These are phyloP conservation scores for Pugionium dolabratum DNA, from an alignment of 345 rosid species.

Conservation along the genomic window DNA sequence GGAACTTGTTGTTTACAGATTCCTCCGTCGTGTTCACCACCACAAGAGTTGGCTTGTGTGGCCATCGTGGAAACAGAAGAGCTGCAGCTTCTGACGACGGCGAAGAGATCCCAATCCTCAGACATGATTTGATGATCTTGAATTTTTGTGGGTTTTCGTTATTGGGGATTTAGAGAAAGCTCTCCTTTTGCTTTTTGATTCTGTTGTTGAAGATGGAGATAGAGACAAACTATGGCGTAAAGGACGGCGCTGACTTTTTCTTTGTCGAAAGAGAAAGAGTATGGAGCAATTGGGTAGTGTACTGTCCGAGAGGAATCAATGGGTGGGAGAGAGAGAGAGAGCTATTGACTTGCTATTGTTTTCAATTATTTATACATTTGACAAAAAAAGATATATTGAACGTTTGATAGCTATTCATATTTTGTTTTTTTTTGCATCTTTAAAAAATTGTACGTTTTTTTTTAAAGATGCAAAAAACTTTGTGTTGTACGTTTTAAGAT, in stretches of 20 bases:
- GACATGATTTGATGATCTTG: conserved; percentile 33
- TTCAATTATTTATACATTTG: conserved; percentile 55
- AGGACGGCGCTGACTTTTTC: conserved; percentile 83
- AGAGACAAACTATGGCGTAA: conserved; percentile 39
- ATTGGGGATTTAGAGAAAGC: conserved; percentile 26
- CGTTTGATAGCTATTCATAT: conserved; percentile 8
- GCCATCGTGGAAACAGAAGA: conserved; percentile 28
- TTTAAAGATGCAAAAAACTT: too few relatives aligned
- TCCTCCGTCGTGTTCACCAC: conserved; percentile 30
- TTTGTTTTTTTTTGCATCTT: conserved; percentile 3
- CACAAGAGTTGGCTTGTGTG: conserved; percentile 25
- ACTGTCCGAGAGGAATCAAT: conserved; percentile 21
- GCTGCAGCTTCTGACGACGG: conserved; percentile 71
- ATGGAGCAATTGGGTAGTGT: neutral
- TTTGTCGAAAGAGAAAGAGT: conserved; percentile 30
- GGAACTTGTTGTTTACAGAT: conserved; percentile 42
- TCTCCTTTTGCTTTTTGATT: conserved; percentile 12
- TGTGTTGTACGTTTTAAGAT: too few relatives aligned
- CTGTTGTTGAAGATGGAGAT: conserved; percentile 28
- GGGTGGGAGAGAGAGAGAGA: conserved; percentile 10
- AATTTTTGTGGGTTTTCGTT: neutral
- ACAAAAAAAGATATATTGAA: neutral
- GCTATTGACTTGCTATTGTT: conserved; percentile 47
- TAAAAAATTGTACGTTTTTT: too few relatives aligned
- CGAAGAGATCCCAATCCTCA: conserved; percentile 81